phyloP scores from a whole-genome alignment of 2,329 filamentous ascomycete genomes.

The Diaporthe destruens region DNA sequence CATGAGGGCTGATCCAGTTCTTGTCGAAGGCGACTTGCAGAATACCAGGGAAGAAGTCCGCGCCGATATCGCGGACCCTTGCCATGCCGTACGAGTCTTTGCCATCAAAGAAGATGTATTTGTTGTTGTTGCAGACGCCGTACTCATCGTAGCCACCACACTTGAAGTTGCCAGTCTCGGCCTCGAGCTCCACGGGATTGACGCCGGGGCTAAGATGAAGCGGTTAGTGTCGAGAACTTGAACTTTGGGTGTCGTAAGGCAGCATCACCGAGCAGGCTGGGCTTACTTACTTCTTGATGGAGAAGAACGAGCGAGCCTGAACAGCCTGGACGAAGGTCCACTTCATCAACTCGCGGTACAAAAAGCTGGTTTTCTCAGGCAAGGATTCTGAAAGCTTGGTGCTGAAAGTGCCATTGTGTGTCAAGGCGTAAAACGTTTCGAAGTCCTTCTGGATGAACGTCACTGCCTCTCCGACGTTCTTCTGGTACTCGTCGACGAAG shows the following conservation, averaged over 20 bases:
- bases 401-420: constrained; percentile 13
- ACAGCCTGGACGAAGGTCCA: constrained; percentile 24
- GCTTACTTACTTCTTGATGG: constrained; percentile 21
- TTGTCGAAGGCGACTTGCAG: not conserved
- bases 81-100: constrained; percentile 27
- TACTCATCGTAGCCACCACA: constrained; percentile 12
- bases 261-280: not conserved
- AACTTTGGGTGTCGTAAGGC: too few relatives aligned
- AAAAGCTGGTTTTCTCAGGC: constrained; percentile 21
- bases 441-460: constrained; percentile 18
- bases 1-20: constrained; percentile 13
- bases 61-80: constrained; percentile 4
- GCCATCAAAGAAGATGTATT: constrained; percentile 12
- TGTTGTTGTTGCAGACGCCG: constrained; percentile 12
- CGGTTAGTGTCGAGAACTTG: not conserved
- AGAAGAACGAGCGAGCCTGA: constrained; percentile 16
- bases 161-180: constrained; percentile 12
- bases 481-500: constrained; percentile 17
- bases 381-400: not conserved
- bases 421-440: constrained; percentile 4
- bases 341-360: constrained; percentile 24
- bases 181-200: not conserved
- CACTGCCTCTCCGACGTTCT: constrained; percentile 6
- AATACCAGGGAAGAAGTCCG: constrained; percentile 20
- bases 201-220: not conserved